These are phyloP conservation scores for Sistotremastrum suecicum DNA, from an alignment of 768 basidiomycete genomes.

Conservation along the genomic window DNA sequence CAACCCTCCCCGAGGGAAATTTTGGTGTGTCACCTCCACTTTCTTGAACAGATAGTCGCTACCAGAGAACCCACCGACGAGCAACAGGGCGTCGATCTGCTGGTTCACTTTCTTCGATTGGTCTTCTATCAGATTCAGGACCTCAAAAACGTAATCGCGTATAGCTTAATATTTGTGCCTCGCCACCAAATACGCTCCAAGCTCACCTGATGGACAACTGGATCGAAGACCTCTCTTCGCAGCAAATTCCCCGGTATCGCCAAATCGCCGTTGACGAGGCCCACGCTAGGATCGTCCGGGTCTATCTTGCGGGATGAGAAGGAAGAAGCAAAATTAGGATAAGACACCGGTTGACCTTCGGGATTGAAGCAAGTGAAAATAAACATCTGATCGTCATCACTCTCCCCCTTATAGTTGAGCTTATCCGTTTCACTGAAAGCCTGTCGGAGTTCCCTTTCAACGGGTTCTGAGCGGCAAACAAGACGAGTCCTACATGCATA, in stretches of 20 bases:
- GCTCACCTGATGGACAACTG: conserved; percentile 63
- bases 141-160: conserved; percentile 26
- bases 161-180: not conserved
- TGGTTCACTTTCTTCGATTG: conserved; percentile 57
- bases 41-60: conserved; percentile 73
- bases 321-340: not conserved
- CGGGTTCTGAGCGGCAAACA: conserved; percentile 1
- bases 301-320: conserved; percentile 20
- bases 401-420: conserved; percentile 53
- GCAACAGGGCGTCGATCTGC: conserved; percentile 66
- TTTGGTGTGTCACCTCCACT: conserved; percentile 42
- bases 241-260: conserved; percentile 70
- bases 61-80: conserved; percentile 80
- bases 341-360: conserved; percentile 19
- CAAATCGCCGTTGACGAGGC: conserved; percentile 71
- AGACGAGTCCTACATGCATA: conserved; percentile 25
- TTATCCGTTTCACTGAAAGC: conserved; percentile 85
- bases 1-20: not conserved
- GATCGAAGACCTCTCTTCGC: conserved; percentile 77
- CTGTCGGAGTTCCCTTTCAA: conserved; percentile 29
- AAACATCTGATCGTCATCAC: conserved; percentile 74
- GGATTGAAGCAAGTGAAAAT: conserved; percentile 86
- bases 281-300: conserved; percentile 65
- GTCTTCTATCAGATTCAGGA: conserved; percentile 64
- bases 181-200: not conserved